A percentile compares a stretch with the other conserved stretches of the same genome.
phyloP scores from a whole-genome alignment of 805 yeast species.

The Lachancea sp. region DNA sequence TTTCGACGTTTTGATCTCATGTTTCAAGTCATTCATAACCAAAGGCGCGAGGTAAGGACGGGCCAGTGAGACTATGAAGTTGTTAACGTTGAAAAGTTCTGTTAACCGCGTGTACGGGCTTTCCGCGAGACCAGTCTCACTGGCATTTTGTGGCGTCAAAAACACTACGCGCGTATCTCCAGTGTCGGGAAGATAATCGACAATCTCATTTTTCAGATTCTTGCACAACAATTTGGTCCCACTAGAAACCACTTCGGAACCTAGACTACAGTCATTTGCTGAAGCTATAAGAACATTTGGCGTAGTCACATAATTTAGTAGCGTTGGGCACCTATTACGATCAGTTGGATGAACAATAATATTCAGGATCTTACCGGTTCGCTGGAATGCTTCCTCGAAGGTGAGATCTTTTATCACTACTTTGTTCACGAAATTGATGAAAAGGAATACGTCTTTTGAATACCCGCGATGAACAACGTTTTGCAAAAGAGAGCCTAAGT shows the following conservation, averaged over 20 bases:
- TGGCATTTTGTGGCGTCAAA: constrained; percentile 42
- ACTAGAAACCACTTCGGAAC: constrained; percentile 58
- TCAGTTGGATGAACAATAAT: constrained; percentile 76
- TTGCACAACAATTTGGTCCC: constrained; percentile 53
- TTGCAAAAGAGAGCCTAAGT: constrained; percentile 60
- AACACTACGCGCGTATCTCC: constrained; percentile 20
- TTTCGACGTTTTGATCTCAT: constrained; percentile 42
- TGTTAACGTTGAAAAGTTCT: constrained; percentile 91
- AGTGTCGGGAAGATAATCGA: constrained; percentile 40
- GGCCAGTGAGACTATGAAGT: constrained; percentile 84
- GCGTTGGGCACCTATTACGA: constrained; percentile 53
- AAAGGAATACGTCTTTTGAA: constrained; percentile 76
- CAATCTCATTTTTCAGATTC: constrained; percentile 56
- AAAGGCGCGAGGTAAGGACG: constrained; percentile 92
- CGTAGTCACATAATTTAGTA: constrained; percentile 83
- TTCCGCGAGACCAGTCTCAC: constrained; percentile 37
- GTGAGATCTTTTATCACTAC: constrained; percentile 75
- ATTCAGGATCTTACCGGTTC: constrained; percentile 73
- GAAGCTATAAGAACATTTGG: constrained; percentile 89
- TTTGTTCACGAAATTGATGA: constrained; percentile 65
- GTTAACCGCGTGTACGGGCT: constrained; percentile 84
- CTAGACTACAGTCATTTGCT: constrained; percentile 82
- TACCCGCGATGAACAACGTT: constrained; percentile 74
- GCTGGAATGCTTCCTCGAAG: constrained; percentile 85
- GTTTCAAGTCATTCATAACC: constrained; percentile 74